Evolutionary conservation across 495 filamentous ascomycete species (phyloP).

Genomic region (Hyaloscypha bicolor): DNA sequence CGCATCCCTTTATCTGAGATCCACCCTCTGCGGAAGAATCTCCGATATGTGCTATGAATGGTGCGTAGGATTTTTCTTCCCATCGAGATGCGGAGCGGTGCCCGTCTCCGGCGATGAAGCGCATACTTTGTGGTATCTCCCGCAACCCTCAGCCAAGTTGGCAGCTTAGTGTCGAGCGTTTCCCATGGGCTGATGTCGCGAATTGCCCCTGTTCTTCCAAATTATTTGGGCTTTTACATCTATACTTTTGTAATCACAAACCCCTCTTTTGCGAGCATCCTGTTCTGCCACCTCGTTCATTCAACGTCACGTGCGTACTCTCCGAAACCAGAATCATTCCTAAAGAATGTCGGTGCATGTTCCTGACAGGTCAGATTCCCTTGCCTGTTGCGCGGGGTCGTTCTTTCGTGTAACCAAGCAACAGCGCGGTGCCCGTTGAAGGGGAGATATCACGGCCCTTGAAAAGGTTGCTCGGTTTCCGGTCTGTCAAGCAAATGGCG

Average conservation of each 20-base stretch:
- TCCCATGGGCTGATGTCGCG: not conserved
- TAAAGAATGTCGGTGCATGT: not conserved
- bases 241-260: too few species aligned
- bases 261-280: too few species aligned
- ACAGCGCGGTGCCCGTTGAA: not conserved
- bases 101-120: constrained; percentile 19
- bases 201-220: too few species aligned
- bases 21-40: not conserved
- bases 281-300: too few species aligned
- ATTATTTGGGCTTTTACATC: too few species aligned
- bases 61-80: not conserved
- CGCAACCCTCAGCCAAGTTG: not conserved
- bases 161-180: not conserved
- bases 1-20: not conserved
- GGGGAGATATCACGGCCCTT: not conserved
- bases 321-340: not conserved
- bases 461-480: not conserved
- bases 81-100: constrained; percentile 25
- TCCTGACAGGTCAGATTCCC: not conserved
- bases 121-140: not conserved
- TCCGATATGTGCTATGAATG: constrained; percentile 1
- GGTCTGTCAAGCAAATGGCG: not conserved
- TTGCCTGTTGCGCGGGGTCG: not conserved
- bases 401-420: not conserved
- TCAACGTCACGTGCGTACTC: not conserved